phyloP scores from a whole-genome alignment of 768 basidiomycete species.

The Brasilioporus rufonigricans region DNA sequence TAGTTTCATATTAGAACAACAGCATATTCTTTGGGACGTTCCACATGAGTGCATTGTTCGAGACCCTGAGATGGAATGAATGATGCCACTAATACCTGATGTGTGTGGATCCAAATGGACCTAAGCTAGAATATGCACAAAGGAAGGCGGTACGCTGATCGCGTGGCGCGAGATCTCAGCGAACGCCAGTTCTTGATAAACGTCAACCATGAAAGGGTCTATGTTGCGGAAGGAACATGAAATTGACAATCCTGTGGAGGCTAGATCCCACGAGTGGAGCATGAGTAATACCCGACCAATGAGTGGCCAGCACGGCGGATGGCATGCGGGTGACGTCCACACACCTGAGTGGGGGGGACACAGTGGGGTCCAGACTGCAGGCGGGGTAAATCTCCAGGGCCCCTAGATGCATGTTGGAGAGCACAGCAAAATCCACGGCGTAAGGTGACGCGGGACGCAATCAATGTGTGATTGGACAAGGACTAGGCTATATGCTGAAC shows the following conservation, averaged over 20 bases:
- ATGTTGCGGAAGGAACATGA: conserved; percentile 15
- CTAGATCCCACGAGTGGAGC: conserved; percentile 21
- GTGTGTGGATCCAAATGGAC: conserved; percentile 2
- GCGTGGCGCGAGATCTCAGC: conserved; percentile 26
- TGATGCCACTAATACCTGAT: conserved; percentile 6
- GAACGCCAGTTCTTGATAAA: conserved; percentile 15
- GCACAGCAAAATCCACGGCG: not conserved
- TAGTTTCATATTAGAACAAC: conserved; percentile 8
- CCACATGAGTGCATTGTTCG: not conserved
- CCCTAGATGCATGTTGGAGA: not conserved
- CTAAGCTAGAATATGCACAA: not conserved
- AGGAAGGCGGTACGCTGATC: conserved; percentile 6
- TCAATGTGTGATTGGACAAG: not conserved
- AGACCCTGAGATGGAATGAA: conserved; percentile 16
- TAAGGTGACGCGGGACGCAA: conserved; percentile 1
- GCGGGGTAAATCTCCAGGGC: conserved; percentile 21
- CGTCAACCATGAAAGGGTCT: conserved; percentile 1
- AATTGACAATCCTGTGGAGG: conserved; percentile 1
- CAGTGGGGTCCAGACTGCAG: not conserved
- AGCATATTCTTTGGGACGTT: conserved; percentile 4
- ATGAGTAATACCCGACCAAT: not conserved
- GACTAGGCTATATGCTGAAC: conserved; percentile 4
- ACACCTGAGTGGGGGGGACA: not conserved
- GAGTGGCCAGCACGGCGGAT: conserved; percentile 1
- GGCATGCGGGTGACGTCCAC: not conserved